Percentiles rank a stretch among this genome's conserved stretches.
Conservation (phyloP, 768 basidiomycete genomes). For the Candolleomyces aberdarensis region DNA sequence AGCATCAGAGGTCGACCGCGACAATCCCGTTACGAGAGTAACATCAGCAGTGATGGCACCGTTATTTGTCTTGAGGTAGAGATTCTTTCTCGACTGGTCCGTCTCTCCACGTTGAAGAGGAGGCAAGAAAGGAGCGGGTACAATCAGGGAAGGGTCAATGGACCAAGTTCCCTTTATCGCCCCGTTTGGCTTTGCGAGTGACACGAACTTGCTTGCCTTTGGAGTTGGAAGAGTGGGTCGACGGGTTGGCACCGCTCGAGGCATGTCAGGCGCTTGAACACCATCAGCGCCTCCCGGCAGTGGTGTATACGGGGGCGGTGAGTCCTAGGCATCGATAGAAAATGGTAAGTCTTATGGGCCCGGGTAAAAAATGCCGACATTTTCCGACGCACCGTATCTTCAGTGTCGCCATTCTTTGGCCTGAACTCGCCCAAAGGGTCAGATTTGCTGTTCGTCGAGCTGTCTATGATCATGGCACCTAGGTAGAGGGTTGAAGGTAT, state of each 20-base stretch:
- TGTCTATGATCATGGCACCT: no score
- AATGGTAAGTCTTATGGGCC: background rate
- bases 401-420: no score
- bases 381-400: background rate
- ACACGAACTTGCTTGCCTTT: background rate
- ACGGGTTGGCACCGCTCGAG: background rate
- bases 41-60: background rate
- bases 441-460: no score
- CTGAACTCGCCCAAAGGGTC: no score
- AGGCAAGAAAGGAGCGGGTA: background rate
- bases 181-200: background rate
- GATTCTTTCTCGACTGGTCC: background rate
- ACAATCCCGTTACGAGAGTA: background rate
- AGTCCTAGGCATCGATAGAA: no score
- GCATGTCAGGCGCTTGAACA: background rate
- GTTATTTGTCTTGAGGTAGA: background rate
- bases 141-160: background rate
- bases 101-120: background rate
- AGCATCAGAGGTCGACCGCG: background rate
- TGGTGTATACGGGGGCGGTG: background rate
- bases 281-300: background rate
- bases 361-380: background rate
- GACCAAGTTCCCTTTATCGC: background rate
- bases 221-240: background rate
- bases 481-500: no score